Base-by-base conservation (phyloP, 805 yeast genomes). In the Lipomyces japonicus region DNA sequence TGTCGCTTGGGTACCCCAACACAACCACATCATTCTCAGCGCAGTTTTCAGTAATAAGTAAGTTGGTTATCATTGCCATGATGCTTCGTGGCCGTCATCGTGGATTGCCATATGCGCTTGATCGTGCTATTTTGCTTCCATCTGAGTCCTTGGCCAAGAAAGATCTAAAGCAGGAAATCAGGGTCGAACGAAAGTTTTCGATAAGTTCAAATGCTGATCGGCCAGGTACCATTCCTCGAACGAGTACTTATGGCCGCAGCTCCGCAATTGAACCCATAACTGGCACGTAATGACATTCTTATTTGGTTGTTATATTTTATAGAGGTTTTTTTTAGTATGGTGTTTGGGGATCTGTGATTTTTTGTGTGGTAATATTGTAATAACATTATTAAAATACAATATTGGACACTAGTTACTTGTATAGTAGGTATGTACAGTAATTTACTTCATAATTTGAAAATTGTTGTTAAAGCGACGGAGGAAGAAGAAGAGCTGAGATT, bases 21-120 rank as follows among this genome's bases (percentile, higher is more conserved):
- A 71, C 77, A 2, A 71, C 76, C 53, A 73, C 88, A 5, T 86
- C 97, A 1, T 78, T 93, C 42, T 76, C 84, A 16, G 88, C 79
- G 0, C 78, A 83, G 63, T 87, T 91, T 65, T 76, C 78, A 19
- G 75, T 76, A 0, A 61, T 91, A 5, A 84, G 95, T 1, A 93
- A 93, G 63, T 72, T 93, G 39, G 86, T 91, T 2, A 81, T 93
- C 34, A 81, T 87, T 57, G 91, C 89, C 3, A 80, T 89, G 84
- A 81, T 93, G 85, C 76, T 93, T 39, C 80, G 98, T 71, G 97
- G 98, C 7, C 76, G 97, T 51, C 97, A 90, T 63, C 86, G 98
- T 76, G 97, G 97, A 32, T 74, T 93, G 51, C 98, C 98, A 1
- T 89, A 91, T 64, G 74, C 90, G 0, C 76, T 93, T 50, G 98